These are phyloP conservation scores for Cladosporium austrohemisphaericum DNA, from an alignment of 2,329 filamentous ascomycete genomes.

Conservation along the genomic window DNA sequence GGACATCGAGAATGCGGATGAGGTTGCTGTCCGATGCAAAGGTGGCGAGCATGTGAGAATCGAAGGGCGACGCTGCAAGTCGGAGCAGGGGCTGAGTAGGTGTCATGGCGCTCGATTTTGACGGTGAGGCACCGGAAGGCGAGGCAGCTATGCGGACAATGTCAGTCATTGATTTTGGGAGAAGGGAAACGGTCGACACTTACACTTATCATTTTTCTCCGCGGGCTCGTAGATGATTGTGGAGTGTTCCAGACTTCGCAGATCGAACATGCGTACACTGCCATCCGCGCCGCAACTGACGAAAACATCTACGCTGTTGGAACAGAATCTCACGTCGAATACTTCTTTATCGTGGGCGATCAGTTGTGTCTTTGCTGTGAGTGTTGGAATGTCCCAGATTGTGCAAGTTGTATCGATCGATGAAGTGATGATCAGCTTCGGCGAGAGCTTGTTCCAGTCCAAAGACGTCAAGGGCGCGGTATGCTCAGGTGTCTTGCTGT, in stretches of 20 bases:
- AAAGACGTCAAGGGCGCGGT: slow-evolving; percentile 93
- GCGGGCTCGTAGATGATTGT: slow-evolving; percentile 99
- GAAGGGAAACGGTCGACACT: no score
- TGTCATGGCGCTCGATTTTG: slow-evolving; percentile 61
- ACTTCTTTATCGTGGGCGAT: slow-evolving; percentile 99
- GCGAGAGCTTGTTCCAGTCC: slow-evolving; percentile 97
- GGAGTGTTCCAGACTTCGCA: slow-evolving; percentile 92
- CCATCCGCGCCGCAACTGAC: slow-evolving; percentile 97
- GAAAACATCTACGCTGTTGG: slow-evolving; percentile 97
- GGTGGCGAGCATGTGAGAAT: slow-evolving; percentile 92
- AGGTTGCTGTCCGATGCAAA: slow-evolving; percentile 91
- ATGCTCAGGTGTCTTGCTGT: slow-evolving; percentile 97
- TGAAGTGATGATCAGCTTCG: slow-evolving; percentile 95
- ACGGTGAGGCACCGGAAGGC: slow-evolving; percentile 64
- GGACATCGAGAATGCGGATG: slow-evolving; percentile 91
- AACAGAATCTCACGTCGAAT: slow-evolving; percentile 96
- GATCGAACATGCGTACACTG: slow-evolving; percentile 97
- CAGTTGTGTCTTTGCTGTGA: slow-evolving; percentile 95
- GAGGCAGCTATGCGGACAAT: slow-evolving; percentile 17
- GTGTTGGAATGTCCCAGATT: slow-evolving; percentile 97
- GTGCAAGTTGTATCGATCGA: slow-evolving; percentile 99
- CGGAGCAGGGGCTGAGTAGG: slow-evolving; percentile 66
- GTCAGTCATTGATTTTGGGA: no score
- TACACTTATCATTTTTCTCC: slow-evolving; percentile 64
- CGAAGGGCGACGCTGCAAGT: slow-evolving; percentile 86